Evolutionary conservation across 2,329 filamentous ascomycete species (phyloP), one percentile per base, ranked within the genome.

Genomic region (Akanthomyces lecanii): DNA sequence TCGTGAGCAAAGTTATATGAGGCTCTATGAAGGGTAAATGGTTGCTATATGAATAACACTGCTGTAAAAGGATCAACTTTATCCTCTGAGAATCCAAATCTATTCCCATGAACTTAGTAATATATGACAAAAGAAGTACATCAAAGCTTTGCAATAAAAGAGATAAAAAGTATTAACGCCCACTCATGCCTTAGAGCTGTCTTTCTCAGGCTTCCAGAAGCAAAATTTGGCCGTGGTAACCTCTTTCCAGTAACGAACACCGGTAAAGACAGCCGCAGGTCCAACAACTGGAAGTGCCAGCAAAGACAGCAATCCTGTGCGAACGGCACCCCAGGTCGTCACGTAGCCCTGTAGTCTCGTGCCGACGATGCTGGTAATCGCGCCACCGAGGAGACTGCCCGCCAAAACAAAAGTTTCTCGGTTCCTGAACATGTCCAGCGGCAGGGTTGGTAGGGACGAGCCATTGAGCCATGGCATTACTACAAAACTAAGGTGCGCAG

Each of bases 161-260:
- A 42, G 21, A 30, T 14, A 16, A 23, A 3, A 14, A 50, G 5
- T 6, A 11, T 42, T 42, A 7, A 42, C 40, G 40, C 40, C 21
- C 30, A 6, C 14, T 51, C 25, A 52, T 4, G 57, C 57, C 33
- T 44, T 33, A 23, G 47, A 51, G 23, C 23, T 14, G 5, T 50
- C 45, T 44, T 50, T 52, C 10, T 52, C 47, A 33, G 28, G 57
- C 57, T 60, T 52, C 57, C 57, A 60, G 36, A 60, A 52, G 25
- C 57, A 60, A 4, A 14, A 52, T 18, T 44, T 60, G 36, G 47
- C 47, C 16, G 47, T 52, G 5, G 47, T 60, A 11, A 60, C 23
- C 10, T 60, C 47, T 44, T 60, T 60, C 57, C 47, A 52, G 47
- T 52, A 52, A 5, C 25, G 47, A 23, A 36, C 23, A n/a, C 47